Conservation (phyloP, 495 filamentous ascomycete species). For the Penicillium atrosanguineum region DNA sequence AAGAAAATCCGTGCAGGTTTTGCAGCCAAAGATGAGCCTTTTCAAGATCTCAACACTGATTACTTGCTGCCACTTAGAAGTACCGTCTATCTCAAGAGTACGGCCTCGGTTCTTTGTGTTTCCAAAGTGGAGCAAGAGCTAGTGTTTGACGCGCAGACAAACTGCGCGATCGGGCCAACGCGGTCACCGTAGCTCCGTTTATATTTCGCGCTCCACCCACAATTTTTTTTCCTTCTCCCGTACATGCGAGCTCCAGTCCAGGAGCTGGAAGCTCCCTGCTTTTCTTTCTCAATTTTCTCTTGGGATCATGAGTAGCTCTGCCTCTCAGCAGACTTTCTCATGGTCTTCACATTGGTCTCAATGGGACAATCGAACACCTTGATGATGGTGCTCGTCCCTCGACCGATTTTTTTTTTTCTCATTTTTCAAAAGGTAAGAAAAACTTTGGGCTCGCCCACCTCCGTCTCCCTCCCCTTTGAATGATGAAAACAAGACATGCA, state of each 20-base stretch:
- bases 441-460: slow-evolving; percentile 12
- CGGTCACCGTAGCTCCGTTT: slow-evolving; percentile 21
- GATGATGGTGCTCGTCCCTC: slow-evolving; percentile 14
- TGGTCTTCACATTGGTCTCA: slow-evolving; percentile 6
- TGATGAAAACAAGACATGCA: slow-evolving; percentile 88
- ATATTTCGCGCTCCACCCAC: slow-evolving; percentile 34
- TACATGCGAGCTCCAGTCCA: slow-evolving; percentile 20
- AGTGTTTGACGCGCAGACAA: slow-evolving; percentile 15
- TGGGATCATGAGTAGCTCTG: slow-evolving; percentile 4
- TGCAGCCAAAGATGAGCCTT: background rate
- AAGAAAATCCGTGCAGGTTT: background rate
- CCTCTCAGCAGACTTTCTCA: slow-evolving; percentile 4
- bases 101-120: background rate
- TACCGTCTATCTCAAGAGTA: background rate
- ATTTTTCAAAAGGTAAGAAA: slow-evolving; percentile 56
- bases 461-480: slow-evolving; percentile 34
- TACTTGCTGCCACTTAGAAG: background rate
- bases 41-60: background rate
- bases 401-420: slow-evolving; percentile 2
- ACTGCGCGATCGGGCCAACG: slow-evolving; percentile 3
- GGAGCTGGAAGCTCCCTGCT: slow-evolving; percentile 14
- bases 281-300: slow-evolving; percentile 10
- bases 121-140: background rate
- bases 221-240: slow-evolving; percentile 35
- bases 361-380: slow-evolving; percentile 1